Conservation (phyloP, 2,329 filamentous ascomycete species). For the Trichoderma gracile region DNA sequence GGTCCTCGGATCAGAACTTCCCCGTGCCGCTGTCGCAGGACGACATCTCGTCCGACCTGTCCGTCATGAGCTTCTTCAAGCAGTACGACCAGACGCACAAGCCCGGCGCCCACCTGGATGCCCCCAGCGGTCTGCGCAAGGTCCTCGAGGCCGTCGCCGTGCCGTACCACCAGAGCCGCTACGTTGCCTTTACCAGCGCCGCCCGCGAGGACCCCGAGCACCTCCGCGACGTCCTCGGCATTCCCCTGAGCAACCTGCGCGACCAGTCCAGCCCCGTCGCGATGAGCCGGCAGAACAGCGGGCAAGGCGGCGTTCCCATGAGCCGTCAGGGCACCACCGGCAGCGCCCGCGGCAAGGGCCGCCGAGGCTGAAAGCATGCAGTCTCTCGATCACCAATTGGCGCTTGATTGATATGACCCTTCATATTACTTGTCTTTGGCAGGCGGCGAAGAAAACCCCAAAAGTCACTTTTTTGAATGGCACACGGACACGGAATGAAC, state of each 20-base stretch:
- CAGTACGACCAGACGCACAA: slow-evolving; percentile 57
- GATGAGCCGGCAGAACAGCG: slow-evolving; percentile 58
- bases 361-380: slow-evolving; percentile 37
- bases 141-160: slow-evolving; percentile 57
- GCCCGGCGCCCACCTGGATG: slow-evolving; percentile 57
- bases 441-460: neutral
- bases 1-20: slow-evolving; percentile 57
- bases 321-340: slow-evolving; percentile 55
- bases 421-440: neutral
- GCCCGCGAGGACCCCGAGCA: slow-evolving; percentile 51
- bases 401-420: neutral
- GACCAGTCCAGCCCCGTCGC: slow-evolving; percentile 47
- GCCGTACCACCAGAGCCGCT: slow-evolving; percentile 50
- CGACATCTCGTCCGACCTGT: slow-evolving; percentile 56
- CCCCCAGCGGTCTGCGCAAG: slow-evolving; percentile 54
- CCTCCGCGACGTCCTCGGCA: slow-evolving; percentile 52
- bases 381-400: no score
- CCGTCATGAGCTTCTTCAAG: slow-evolving; percentile 59
- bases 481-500: neutral
- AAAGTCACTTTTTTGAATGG: neutral
- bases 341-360: slow-evolving; percentile 51
- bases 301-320: slow-evolving; percentile 57
- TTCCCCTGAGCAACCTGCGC: slow-evolving; percentile 47
- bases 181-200: slow-evolving; percentile 50
- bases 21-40: slow-evolving; percentile 53